Evolutionary conservation across 345 rosid species (phyloP).

Genomic region (Corymbia maculata): DNA sequence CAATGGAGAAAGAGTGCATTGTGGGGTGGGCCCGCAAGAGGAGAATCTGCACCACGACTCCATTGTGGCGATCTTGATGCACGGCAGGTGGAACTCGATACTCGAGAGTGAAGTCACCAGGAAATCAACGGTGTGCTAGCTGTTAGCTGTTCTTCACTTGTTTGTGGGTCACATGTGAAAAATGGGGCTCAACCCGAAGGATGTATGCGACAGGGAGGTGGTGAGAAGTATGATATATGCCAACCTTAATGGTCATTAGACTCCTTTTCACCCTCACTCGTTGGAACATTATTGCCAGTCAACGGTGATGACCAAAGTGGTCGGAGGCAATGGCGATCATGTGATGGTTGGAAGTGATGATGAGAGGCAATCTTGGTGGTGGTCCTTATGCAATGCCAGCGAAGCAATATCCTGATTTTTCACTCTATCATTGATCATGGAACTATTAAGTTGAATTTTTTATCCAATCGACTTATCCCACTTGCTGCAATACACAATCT

Average conservation of each 20-base stretch:
- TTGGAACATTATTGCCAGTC: neutral
- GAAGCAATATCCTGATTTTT: neutral
- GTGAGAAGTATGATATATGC: neutral
- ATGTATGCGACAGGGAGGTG: neutral
- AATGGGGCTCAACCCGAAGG: neutral
- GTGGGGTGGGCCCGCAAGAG: neutral
- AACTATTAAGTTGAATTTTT: neutral
- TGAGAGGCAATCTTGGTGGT: neutral
- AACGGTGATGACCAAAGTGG: neutral
- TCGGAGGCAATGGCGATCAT: neutral
- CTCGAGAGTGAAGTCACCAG: neutral
- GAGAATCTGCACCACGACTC: neutral
- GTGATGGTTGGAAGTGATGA: neutral
- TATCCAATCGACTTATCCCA: neutral
- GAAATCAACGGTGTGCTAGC: neutral
- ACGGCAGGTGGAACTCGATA: neutral
- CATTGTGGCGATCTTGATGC: neutral
- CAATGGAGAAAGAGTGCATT: neutral
- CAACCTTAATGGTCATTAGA: neutral
- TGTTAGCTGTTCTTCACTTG: no score
- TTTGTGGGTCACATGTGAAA: neutral
- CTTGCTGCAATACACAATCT: neutral
- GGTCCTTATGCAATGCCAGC: accelerated
- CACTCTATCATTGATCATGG: neutral
- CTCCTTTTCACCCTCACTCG: neutral